Base-by-base conservation (phyloP, 2,329 filamentous ascomycete genomes). In the Cordyceps farinosa region DNA sequence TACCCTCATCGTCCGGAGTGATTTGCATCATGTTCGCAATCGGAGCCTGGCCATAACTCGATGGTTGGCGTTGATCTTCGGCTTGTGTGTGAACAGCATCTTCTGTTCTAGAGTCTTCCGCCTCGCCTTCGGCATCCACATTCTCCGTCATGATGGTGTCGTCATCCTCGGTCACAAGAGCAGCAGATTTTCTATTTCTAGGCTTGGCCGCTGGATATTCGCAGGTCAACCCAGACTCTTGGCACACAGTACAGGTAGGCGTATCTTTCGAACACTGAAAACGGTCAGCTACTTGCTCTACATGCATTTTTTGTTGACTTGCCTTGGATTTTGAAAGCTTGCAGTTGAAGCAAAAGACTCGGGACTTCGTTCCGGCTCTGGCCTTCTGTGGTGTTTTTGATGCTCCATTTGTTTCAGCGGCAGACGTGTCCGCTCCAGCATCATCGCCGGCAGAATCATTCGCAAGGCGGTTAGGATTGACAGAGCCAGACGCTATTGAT, bases 181-280 rank as follows among this genome's bases (percentile, higher is more conserved):
- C 67, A 3, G 64, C 62, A 17, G 71, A 66, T 59, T 70, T 68
- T 7, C 56, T 70, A 71, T 40, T 34, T 67, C 34, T 69, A 70
- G 61, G 68, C 45, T 71, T 75, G 13, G 71, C 69, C n/a, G 72
- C 67, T 29, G 78, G 71, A 66, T 80, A 82, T 54, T 77, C 70
- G 64, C 80, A 82, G 8, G 66, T 64, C 5, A 69, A 62, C 0
- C 72, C 73, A 5, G 68, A 63, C 7, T 68, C 66, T 29, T 71
- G 61, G 32, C 80, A 82, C 44, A 73, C 72, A 7, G 69, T 69
- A 65, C 80, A 82, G 1, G 68, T 68, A 4, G 79, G 79, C 45
- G 70, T 74, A 48, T 75, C 73, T 53, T 72, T 76, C 11, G 78
- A 73, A 51, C 80, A 82, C 78, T 80, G 29, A 15, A 11, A 22